Evolutionary conservation across 441 rosid genomes (phyloP).

Genomic region (Dalechampia spathulata): DNA sequence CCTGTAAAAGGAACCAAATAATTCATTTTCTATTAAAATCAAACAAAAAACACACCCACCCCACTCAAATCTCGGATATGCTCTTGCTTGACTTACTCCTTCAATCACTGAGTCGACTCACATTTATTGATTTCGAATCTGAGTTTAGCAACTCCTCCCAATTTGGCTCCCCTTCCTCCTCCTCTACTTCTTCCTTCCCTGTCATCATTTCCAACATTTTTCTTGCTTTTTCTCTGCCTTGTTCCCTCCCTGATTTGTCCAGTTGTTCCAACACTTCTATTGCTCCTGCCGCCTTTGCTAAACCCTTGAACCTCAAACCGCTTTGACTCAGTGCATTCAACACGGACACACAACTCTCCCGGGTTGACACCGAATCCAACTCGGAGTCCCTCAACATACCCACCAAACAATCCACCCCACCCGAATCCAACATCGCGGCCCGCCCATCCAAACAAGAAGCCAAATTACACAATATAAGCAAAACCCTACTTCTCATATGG

Average conservation of each 20-base stretch:
- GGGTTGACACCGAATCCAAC: conserved; percentile 37
- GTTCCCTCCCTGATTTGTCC: conserved; percentile 42
- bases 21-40: too few species aligned
- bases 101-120: conserved; percentile 16
- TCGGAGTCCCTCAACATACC: conserved; percentile 29
- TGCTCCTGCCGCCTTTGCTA: conserved; percentile 59
- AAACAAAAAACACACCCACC: too few species aligned
- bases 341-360: conserved; percentile 53
- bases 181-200: conserved; percentile 27
- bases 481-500: conserved; percentile 34
- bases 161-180: conserved; percentile 36
- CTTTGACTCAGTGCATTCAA: conserved; percentile 50
- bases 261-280: conserved; percentile 43
- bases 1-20: too few species aligned
- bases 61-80: conserved; percentile 39
- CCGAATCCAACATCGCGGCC: conserved; percentile 58
- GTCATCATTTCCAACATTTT: conserved; percentile 41
- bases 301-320: conserved; percentile 59
- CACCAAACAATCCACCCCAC: conserved; percentile 66
- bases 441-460: conserved; percentile 47
- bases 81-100: conserved; percentile 22
- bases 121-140: conserved; percentile 16
- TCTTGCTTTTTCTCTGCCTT: conserved; percentile 35
- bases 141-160: conserved; percentile 78
- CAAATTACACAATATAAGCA: conserved; percentile 52